Base-by-base conservation (phyloP, 441 rosid species). In the Capsella rubella region DNA sequence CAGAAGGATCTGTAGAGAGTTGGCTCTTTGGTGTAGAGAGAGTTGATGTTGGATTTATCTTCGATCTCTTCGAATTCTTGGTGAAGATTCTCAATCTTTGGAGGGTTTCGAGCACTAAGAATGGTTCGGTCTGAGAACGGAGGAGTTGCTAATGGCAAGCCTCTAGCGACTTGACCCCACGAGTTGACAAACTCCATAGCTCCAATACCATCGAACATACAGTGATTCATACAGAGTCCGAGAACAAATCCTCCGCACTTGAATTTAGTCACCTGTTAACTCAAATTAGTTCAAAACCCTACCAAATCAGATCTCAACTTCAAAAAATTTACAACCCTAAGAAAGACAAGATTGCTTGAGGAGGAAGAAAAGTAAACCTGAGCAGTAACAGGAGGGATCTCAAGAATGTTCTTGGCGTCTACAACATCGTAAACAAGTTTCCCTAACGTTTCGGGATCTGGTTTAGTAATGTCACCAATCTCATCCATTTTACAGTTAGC, bases 101-200 rank as follows among this genome's bases (percentile, higher is more conserved):
- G 89, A 1, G 90, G 89, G 82, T 66, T 84, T 68, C 95, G 71
- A 45, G 90, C 81, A 73, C 71, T 83, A 45, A 92, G 89, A 62
- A 89, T 76, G 73, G 79, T 80, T 75, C 96, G 72, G 79, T 92
- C 93, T 5, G 78, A 50, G 74, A 86, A 89, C 10, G 98, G 96
- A 50, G 87, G 89, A 58, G 81, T 67, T n/a, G 84, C 47, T 35
- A 89, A 72, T n/a, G 93, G 87, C 71, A 89, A 70, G 15, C 93
- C 95, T 82, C 97, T 83, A 57, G 97, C 95, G 37, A 82, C 81
- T 83, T 90, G 95, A n/a, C 90, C 96, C 96, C 97, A 92, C 28
- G 96, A 89, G 75, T 87, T 90, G 63, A 92, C 96, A 76, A 92
- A 92, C 65, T 92, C 96, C 97, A 92, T 90, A 3, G 97, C 96